A percentile compares a stretch with the other conserved stretches of the same genome.
Evolutionary conservation across 805 yeast species (phyloP).

Genomic region (Kluyveromyces starmeri): DNA sequence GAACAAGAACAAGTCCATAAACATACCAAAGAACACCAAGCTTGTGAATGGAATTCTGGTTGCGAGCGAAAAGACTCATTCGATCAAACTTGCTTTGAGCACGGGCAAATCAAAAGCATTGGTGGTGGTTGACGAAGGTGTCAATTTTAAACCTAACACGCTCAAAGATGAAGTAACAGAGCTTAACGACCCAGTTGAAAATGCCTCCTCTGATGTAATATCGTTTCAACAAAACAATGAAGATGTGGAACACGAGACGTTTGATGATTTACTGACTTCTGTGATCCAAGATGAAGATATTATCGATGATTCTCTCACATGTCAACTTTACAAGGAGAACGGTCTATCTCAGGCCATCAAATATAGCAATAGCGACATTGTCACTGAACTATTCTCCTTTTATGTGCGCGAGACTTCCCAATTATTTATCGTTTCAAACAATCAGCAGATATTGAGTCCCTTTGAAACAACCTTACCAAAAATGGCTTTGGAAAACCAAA

Average conservation of each 20-base stretch:
- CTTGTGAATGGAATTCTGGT: slow-evolving; percentile 9
- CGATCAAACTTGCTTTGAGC: not conserved
- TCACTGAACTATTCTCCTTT: slow-evolving; percentile 5
- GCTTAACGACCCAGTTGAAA: slow-evolving; percentile 1
- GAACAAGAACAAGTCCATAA: slow-evolving; percentile 6
- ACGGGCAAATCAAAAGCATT: not conserved
- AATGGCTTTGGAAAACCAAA: slow-evolving; percentile 53
- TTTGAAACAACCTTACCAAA: slow-evolving; percentile 56
- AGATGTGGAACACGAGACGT: no score
- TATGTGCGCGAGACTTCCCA: slow-evolving; percentile 7
- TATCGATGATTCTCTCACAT: no score
- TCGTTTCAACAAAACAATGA: no score
- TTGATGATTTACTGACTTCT: no score
- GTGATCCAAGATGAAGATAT: no score
- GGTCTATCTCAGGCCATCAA: no score
- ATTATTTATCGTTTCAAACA: slow-evolving; percentile 2
- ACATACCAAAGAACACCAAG: slow-evolving; percentile 8
- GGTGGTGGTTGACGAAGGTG: not conserved
- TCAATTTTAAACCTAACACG: not conserved
- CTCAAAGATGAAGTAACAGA: slow-evolving; percentile 2
- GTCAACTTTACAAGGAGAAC: no score
- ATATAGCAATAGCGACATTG: no score
- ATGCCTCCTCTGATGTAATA: no score
- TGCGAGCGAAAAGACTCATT: slow-evolving; percentile 3
- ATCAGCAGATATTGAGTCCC: slow-evolving; percentile 37